Conservation (phyloP, 345 rosid species). For the Salix purpurea region DNA sequence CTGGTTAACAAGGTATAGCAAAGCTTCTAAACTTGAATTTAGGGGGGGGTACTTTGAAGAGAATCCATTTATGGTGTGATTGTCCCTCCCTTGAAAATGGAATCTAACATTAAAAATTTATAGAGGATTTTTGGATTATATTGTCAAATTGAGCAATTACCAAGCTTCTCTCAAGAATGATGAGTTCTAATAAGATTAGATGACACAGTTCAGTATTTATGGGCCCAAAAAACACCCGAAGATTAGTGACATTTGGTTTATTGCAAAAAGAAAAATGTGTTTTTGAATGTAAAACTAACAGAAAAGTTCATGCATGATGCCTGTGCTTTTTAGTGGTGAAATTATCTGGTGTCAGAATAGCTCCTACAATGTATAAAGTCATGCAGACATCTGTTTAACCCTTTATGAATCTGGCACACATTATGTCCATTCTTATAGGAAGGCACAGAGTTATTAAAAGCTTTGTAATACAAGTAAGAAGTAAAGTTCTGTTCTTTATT, state of each 20-base stretch:
- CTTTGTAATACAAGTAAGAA: neutral
- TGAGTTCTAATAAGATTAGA: neutral
- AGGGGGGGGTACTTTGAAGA: neutral
- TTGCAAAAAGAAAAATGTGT: neutral
- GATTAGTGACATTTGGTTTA: neutral
- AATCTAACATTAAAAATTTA: neutral
- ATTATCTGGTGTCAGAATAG: neutral
- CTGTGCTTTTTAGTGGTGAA: neutral
- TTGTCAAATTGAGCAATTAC: neutral
- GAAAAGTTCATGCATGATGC: neutral
- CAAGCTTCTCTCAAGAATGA: neutral
- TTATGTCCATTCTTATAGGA: neutral
- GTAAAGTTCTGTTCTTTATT: neutral
- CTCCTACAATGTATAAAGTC: neutral
- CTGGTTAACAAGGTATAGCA: neutral
- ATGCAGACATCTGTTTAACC: neutral
- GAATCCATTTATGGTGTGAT: neutral
- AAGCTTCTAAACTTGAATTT: neutral
- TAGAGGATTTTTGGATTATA: neutral
- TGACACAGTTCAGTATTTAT: neutral
- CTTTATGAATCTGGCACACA: neutral
- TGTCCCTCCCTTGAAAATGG: neutral
- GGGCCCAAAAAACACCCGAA: neutral
- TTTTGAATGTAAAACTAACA: neutral
- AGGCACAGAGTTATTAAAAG: neutral